Base-by-base conservation (phyloP, 179 eudicot genomes). In the Actinidia polygama region DNA sequence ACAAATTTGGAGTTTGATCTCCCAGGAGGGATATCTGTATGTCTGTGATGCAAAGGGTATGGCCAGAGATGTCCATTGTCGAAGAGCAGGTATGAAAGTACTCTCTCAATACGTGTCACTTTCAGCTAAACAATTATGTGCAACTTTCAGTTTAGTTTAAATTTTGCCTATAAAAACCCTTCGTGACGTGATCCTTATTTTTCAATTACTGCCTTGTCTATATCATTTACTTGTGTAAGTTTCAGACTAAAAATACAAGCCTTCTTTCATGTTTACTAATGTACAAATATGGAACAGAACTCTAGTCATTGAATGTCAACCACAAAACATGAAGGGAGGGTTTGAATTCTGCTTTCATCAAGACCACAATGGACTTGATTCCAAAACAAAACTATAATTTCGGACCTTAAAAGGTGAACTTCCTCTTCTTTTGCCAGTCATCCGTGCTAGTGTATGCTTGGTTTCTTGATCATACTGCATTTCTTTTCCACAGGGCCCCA, bases 31-130 rank as follows among this genome's bases (percentile, higher is more conserved):
- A 12, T 91, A 91, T 72, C 57, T 92, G 63, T 92, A 90, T 26
- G 95, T 92, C 7, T 92, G 95, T 84, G 95, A 92, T 78, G 95
- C 95, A 59, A 92, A 92, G 86, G 95, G 93, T 85, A 92, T 92
- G 95, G 95, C 95, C 40, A 84, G 87, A 81, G 95, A 92, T 81
- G 95, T 92, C 90, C 84, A 89, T 92, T 73, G 87, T 88, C 21
- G 90, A 91, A 80, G 91, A 91, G 80, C 92, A 91, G 93, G 95
- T 92, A 86, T 77, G 69, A 36, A 36, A 30, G 50, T 44, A 71
- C 66, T 44, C 77, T 72, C 84, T 44, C 54, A 30, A 30, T 30
- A 30, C 36, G 36, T 71, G 71, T 74, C 58, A 67, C 75, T 66
- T 70, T 61, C 76, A 53, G 36, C 36, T 30, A 30, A 2, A 30